phyloP scores from a whole-genome alignment of 1,284 basidiomycete species.

The Leccinum proximum region DNA sequence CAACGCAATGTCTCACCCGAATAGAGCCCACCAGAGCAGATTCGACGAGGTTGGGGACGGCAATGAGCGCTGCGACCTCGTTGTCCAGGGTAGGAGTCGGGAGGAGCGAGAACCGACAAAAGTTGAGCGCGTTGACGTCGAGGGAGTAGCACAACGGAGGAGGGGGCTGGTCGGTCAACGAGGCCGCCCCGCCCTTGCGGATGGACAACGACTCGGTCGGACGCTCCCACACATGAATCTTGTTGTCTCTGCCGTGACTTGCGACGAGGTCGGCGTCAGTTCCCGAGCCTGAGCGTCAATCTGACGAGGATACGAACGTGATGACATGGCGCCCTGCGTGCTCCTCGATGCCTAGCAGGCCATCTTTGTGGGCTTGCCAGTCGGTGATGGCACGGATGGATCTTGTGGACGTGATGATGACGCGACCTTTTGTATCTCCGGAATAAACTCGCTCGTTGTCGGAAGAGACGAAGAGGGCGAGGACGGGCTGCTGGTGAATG shows the following conservation, averaged over 20 bases:
- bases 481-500: conserved; percentile 60
- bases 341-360: conserved; percentile 76
- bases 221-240: conserved; percentile 65
- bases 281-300: no score
- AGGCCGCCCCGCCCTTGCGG: conserved; percentile 53
- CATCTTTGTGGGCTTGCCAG: conserved; percentile 80
- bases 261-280: not conserved
- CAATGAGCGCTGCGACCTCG: conserved; percentile 51
- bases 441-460: conserved; percentile 80
- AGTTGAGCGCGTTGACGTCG: conserved; percentile 89
- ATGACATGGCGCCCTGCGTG: conserved; percentile 54
- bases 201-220: conserved; percentile 40
- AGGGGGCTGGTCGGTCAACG: conserved; percentile 42
- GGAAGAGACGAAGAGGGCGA: conserved; percentile 53
- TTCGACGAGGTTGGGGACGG: conserved; percentile 84
- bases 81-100: conserved; percentile 17
- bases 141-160: conserved; percentile 63
- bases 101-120: conserved; percentile 75
- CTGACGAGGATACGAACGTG: conserved; percentile 49
- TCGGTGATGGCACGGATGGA: conserved; percentile 65
- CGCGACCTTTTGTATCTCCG: conserved; percentile 72
- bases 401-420: conserved; percentile 70
- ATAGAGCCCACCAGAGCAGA: conserved; percentile 65
- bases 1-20: not conserved
- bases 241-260: conserved; percentile 85